Evolutionary conservation across 805 yeast species (phyloP).

Genomic region (Monosporozyma aquatica): DNA sequence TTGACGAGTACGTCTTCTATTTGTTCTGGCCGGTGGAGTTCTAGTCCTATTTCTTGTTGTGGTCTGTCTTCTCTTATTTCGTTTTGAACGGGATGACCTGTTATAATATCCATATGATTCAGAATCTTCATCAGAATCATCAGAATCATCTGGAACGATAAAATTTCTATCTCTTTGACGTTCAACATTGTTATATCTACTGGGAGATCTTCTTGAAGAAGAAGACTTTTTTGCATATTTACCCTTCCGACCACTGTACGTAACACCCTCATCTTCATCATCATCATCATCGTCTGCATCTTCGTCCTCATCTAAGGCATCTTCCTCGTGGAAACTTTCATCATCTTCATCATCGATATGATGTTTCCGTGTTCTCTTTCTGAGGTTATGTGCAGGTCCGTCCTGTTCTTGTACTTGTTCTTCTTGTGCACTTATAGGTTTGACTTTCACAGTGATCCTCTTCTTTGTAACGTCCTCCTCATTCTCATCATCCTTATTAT

Average conservation of each 20-base stretch:
- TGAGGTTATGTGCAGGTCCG: conserved; percentile 2
- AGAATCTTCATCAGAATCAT: conserved; percentile 12
- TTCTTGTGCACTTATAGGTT: conserved; percentile 1
- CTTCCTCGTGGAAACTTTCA: conserved; percentile 30
- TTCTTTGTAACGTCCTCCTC: conserved; percentile 16
- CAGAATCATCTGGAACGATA: conserved; percentile 27
- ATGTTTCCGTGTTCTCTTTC: conserved; percentile 6
- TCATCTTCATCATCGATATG: conserved; percentile 22
- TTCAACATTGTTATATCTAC: conserved; percentile 8
- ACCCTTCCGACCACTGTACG: no score
- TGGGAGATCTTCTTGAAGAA: no score
- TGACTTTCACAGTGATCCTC: conserved; percentile 6
- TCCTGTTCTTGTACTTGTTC: neutral
- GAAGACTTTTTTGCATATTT: no score
- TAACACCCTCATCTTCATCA: conserved; percentile 22
- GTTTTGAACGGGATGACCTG: conserved; percentile 6
- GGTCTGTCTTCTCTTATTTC: conserved; percentile 3
- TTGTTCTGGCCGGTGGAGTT: conserved; percentile 3
- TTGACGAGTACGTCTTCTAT: neutral
- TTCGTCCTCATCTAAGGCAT: conserved; percentile 26
- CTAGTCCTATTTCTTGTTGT: neutral
- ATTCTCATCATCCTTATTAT: conserved; percentile 5
- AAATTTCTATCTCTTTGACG: conserved; percentile 15
- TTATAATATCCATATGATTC: conserved; percentile 10
- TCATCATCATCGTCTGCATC: conserved; percentile 35